Conservation (phyloP, 352 stramenopile species). For the Phytophthora boehmeriae region DNA sequence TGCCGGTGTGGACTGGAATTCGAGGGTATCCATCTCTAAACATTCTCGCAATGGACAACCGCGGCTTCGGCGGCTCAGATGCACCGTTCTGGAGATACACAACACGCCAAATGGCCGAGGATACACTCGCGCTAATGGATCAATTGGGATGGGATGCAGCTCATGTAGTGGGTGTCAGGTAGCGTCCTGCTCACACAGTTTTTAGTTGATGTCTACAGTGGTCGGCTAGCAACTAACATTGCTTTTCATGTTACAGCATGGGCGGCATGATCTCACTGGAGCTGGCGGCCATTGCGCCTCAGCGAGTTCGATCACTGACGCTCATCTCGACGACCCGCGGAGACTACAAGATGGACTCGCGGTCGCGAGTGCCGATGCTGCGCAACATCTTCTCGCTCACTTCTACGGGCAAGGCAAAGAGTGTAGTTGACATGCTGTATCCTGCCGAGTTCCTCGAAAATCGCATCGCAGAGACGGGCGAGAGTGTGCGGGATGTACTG, state of each 20-base stretch:
- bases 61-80: slow-evolving; percentile 53
- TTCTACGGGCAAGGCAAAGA: slow-evolving; percentile 34
- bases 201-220: not conserved
- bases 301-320: slow-evolving; percentile 54
- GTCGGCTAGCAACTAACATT: not conserved
- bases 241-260: slow-evolving; percentile 33
- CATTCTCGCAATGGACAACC: slow-evolving; percentile 65
- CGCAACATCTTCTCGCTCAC: slow-evolving; percentile 46
- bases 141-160: slow-evolving; percentile 56
- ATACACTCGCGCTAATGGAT: slow-evolving; percentile 60
- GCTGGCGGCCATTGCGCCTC: slow-evolving; percentile 45
- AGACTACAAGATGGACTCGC: slow-evolving; percentile 45
- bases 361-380: slow-evolving; percentile 39
- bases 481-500: slow-evolving; percentile 35
- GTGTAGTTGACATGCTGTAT: slow-evolving; percentile 49
- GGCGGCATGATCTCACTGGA: slow-evolving; percentile 69
- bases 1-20: slow-evolving; percentile 42
- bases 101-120: slow-evolving; percentile 61
- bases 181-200: not conserved
- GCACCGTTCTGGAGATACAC: slow-evolving; percentile 52
- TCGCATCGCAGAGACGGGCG: slow-evolving; percentile 40
- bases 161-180: slow-evolving; percentile 57
- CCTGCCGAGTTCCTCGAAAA: slow-evolving; percentile 35
- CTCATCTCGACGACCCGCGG: slow-evolving; percentile 61
- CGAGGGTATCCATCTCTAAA: slow-evolving; percentile 41